Base-by-base conservation (phyloP, 2,329 filamentous ascomycete species). In the Beauveria medogensis region DNA sequence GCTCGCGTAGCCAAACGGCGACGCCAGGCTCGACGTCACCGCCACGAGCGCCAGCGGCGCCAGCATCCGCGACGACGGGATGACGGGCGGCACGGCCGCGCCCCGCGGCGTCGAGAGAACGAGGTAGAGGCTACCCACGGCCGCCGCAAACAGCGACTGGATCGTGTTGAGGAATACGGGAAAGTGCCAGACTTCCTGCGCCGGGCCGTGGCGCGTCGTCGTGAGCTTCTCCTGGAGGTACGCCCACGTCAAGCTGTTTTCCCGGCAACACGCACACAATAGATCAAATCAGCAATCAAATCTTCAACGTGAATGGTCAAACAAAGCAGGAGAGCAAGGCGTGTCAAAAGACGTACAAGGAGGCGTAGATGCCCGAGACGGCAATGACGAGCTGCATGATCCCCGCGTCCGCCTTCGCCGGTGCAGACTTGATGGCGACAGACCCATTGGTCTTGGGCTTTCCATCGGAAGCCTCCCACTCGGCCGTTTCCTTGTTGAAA, bases 201-300 rank as follows among this genome's bases (percentile, higher is more conserved):
- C 75, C 24, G 87, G 77, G 62, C 89, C 89, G 75, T 97, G 94
- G 8, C 86, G 82, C 12, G 92, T 97, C 16, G 94, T 99, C 30
- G 94, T 97, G 70, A 99, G 91, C 69, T 94, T 92, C 76, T 99
- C 94, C 80, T 99, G 94, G 63, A 99, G 88, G 66, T 96, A 87
- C 26, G 90, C 94, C 94, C 94, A 99, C 40, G 92, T 95, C 58
- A 99, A 79, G 77, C 93, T 92, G 63, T 44, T 37, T 5, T 5
- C 30, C 30, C 10, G 10, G 12, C 30, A 37, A 37, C 5, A 37
- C 34, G 14, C 12, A 37, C 34, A 37, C 16, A n/a, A 20, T 2
- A n/a, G 16, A 22, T 22, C 18, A 44, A 44, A 18, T 51, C 30
- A 59, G 56, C 26, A 50, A 37, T 26, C 18, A 18, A 34, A 30